Conservation (phyloP, 1,139 yeast genomes). For the Kurtzmaniella quercitrusa region DNA sequence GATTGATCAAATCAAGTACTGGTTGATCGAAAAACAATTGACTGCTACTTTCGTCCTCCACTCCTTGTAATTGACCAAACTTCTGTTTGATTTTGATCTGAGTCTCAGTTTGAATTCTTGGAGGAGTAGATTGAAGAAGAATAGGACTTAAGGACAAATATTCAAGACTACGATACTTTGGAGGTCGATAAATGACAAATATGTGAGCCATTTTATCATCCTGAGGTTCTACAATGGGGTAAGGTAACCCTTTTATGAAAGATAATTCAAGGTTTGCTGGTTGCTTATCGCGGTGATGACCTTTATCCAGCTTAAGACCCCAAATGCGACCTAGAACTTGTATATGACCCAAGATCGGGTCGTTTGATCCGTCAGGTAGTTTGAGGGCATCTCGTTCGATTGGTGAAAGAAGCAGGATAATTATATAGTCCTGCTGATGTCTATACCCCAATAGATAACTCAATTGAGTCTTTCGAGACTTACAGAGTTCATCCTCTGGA, state of each 20-base stretch:
- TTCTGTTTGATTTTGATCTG: neutral
- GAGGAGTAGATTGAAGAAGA: constrained; percentile 51
- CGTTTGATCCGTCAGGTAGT: neutral
- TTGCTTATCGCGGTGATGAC: no score
- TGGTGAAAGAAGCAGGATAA: constrained; percentile 17
- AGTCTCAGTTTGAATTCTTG: constrained; percentile 4
- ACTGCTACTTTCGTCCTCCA: neutral
- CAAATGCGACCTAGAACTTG: neutral
- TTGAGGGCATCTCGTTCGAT: neutral
- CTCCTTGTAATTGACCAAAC: neutral
- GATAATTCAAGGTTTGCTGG: neutral
- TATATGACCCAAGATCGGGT: constrained; percentile 2
- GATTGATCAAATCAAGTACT: neutral
- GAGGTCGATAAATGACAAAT: constrained; percentile 66
- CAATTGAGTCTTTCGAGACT: constrained; percentile 4
- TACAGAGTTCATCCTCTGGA: constrained; percentile 27
- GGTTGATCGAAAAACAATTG: neutral
- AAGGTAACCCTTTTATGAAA: neutral
- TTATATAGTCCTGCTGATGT: constrained; percentile 20
- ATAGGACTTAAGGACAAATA: constrained; percentile 76
- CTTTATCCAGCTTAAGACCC: neutral
- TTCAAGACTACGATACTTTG: constrained; percentile 69
- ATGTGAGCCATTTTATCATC: constrained; percentile 12
- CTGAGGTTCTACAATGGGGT: constrained; percentile 1
- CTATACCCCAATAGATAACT: constrained; percentile 25